Evolutionary conservation across 495 filamentous ascomycete genomes (phyloP).

Genomic region (Articulospora tetracladia): DNA sequence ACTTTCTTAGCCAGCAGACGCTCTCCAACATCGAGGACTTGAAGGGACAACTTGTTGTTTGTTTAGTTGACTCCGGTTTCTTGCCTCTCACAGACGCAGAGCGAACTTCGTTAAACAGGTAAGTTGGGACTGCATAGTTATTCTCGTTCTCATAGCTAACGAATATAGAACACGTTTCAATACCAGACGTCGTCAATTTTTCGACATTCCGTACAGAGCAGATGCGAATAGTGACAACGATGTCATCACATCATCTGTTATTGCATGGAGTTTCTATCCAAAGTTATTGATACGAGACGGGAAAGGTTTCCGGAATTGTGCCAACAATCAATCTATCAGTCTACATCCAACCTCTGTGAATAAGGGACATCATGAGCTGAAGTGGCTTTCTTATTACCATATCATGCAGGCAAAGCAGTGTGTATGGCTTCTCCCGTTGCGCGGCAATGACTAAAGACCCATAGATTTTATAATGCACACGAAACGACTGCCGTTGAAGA

Average conservation of each 20-base stretch:
- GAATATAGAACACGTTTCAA: conserved; percentile 29
- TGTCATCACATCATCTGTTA: conserved; percentile 67
- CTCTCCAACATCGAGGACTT: conserved; percentile 89
- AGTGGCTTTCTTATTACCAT: conserved; percentile 88
- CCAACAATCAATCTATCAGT: conserved; percentile 83
- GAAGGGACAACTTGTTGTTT: conserved; percentile 81
- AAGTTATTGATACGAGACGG: conserved; percentile 84
- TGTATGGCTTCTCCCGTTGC: conserved; percentile 18
- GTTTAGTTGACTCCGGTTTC: conserved; percentile 78
- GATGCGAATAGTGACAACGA: conserved; percentile 77
- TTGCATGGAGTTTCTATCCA: conserved; percentile 92
- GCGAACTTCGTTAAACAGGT: conserved; percentile 57
- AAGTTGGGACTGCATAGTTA: conserved; percentile 21
- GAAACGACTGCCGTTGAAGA: conserved; percentile 81
- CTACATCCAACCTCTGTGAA: conserved; percentile 86
- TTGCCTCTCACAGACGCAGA: conserved; percentile 68
- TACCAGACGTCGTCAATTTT: conserved; percentile 63
- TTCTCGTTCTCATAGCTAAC: not conserved
- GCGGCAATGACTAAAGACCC: not conserved
- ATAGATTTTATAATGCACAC: conserved; percentile 77
- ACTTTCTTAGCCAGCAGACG: conserved; percentile 80
- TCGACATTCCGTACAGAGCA: conserved; percentile 68
- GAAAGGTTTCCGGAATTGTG: conserved; percentile 84
- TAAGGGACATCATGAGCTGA: conserved; percentile 59
- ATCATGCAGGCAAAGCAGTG: conserved; percentile 89